A percentile compares a stretch with the other conserved stretches of the same genome.
These are phyloP conservation scores for Vaccinium corymbosum DNA, from an alignment of 148 eudicot species.

Conservation along the genomic window DNA sequence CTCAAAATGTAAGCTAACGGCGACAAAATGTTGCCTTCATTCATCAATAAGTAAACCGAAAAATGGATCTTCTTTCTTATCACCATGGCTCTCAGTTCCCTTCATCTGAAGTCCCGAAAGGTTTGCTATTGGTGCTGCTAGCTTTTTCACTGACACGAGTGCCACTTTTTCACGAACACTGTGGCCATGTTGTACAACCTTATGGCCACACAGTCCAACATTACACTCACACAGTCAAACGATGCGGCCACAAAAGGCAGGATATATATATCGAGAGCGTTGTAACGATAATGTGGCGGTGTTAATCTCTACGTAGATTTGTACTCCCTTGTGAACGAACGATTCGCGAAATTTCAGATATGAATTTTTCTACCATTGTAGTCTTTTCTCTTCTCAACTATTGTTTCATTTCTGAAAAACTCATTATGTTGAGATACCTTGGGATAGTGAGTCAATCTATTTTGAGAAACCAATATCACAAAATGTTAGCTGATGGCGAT, in stretches of 20 bases:
- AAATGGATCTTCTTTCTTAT: slow-evolving; percentile 42
- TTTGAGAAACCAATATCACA: not conserved
- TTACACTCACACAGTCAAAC: no score
- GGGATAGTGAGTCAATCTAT: not conserved
- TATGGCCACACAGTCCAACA: no score
- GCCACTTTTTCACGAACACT: no score
- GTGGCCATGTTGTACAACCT: no score
- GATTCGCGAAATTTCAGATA: not conserved
- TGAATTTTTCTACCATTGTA: not conserved
- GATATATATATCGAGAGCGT: slow-evolving; percentile 15
- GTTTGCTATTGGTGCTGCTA: slow-evolving; percentile 25
- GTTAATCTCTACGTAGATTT: not conserved
- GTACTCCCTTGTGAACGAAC: not conserved
- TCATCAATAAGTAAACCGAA: slow-evolving; percentile 34
- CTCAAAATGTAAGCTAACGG: not conserved
- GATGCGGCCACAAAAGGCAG: slow-evolving; percentile 42
- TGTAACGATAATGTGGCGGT: not conserved
- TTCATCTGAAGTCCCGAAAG: slow-evolving; percentile 11
- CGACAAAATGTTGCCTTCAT: not conserved
- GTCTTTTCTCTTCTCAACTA: not conserved
- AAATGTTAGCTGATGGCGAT: not conserved
- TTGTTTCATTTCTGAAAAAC: not conserved
- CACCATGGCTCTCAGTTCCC: slow-evolving; percentile 22
- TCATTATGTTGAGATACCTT: not conserved
- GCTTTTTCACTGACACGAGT: slow-evolving; percentile 42